Base-by-base conservation (phyloP, 257 asterid species). In the Capsicum rhomboideum region DNA sequence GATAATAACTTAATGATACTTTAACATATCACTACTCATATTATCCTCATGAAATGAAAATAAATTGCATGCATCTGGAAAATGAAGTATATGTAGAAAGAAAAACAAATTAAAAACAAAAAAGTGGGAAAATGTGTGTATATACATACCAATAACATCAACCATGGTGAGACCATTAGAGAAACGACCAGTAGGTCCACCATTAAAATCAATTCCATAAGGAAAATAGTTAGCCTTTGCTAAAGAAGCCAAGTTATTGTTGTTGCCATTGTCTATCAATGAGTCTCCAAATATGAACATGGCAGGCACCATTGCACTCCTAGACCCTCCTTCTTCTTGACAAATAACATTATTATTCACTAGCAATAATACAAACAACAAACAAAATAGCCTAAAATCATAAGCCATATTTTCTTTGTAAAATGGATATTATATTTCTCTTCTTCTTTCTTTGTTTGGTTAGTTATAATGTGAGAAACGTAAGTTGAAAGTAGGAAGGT, bases 251-350 rank as follows among this genome's bases (percentile, higher is more conserved):
- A 96, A 82, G 52, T 91, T 58, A 40, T 96, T 96, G 84, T 96
- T 96, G 87, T 96, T 96, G 26, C 99, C 99, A 87, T 93, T 96
- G 78, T 96, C 99, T 13, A 93, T 91, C 85, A 94, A 85, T 18
- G 99, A 96, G 82, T 96, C 99, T 14, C 98, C 99, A 83, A 96
- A 96, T 4, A 93, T 82, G 49, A 96, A 96, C 97, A 96, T 86
- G 13, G 99, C 99, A 5, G 98, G 98, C 10, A 90, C 98, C 77
- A 87, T 49, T 3, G 85, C 68, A 54, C 84, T 83, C 52, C 83
- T 52, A 1, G 67, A 72, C 14, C 59, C 83, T 4, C 37, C 89
- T 9, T 42, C 83, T 16, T 64, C 85, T 82, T 67, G 66, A 20
- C 85, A 69, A 23, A 49, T 20, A 28, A 23, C 52, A 49, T 2